Evolutionary conservation across 768 basidiomycete genomes (phyloP), one percentile per base, ranked within the genome.

Genomic region (Galerina marginata): DNA sequence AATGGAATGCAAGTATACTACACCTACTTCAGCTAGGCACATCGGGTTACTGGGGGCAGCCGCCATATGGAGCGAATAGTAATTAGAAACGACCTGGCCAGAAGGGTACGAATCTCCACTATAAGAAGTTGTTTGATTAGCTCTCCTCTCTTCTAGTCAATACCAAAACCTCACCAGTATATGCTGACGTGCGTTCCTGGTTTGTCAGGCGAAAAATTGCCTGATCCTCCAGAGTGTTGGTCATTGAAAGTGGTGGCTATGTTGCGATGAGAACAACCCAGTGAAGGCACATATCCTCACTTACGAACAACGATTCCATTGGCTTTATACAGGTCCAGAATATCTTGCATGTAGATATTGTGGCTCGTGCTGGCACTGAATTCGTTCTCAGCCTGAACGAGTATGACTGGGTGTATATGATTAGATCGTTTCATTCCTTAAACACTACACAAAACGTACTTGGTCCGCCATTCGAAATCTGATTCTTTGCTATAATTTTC

Each of bases 381-480:
- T 67, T 86, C 85, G 59, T 86, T 86, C 63, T 86, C 85, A 4
- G 83, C 81, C 72, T 86, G 79, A 12, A 79, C 75, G 39, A 82
- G 75, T 40, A 79, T 81, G 59, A 84, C 82, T 82, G 37, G 7
- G 44, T 15, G 6, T 3, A 5, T 4, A 15, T 29, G n/a, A 60
- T 25, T 15, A 14, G 43, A 20, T 23, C 16, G 39, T 25, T 38
- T 39, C 42, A 16, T 10, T 42, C 42, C 46, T 15, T 42, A 42
- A 23, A 4, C 12, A 38, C 37, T 42, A n/a, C 23, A 11, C 61
- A 33, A 33, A 36, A 68, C 73, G 54, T 75, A 77, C 86, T 81
- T 25, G 86, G 85, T 6, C 87, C 87, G 9, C 84, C 87, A 20
- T 83, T 80, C 11, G 83, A 80, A 60, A 88, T 81, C 68, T 88